phyloP scores from a whole-genome alignment of 768 basidiomycete genomes.

The Naematelia encephala region DNA sequence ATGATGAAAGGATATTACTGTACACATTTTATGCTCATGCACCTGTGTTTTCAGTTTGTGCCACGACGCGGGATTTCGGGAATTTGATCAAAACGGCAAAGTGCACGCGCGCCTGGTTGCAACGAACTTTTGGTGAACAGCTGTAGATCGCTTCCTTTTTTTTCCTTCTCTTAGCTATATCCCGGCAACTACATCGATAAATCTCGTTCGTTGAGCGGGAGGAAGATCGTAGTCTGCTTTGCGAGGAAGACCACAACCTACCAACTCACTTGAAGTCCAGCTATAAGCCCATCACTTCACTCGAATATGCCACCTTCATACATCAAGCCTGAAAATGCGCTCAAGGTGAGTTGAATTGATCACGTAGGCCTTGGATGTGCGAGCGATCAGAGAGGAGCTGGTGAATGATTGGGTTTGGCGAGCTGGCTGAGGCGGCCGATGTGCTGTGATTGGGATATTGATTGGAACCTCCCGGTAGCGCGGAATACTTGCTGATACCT shows the following conservation, averaged over 20 bases:
- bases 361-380: too few relatives aligned
- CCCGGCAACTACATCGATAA: background rate
- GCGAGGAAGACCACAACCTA: background rate
- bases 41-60: too few relatives aligned
- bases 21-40: too few relatives aligned
- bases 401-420: background rate
- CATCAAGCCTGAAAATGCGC: constrained; percentile 51
- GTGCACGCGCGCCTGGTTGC: background rate
- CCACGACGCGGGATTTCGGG: background rate
- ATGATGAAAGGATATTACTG: too few relatives aligned
- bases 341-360: constrained; percentile 48
- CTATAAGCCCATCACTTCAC: background rate
- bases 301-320: constrained; percentile 46
- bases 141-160: background rate
- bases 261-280: background rate
- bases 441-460: background rate
- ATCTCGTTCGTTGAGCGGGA: background rate
- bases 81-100: background rate
- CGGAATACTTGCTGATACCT: constrained; percentile 3
- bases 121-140: background rate
- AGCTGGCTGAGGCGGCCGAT: background rate
- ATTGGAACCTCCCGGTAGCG: too few relatives aligned
- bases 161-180: background rate
- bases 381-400: background rate
- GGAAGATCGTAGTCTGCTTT: background rate